phyloP scores from a whole-genome alignment of 495 filamentous ascomycete genomes.

The Lepraria neglecta region DNA sequence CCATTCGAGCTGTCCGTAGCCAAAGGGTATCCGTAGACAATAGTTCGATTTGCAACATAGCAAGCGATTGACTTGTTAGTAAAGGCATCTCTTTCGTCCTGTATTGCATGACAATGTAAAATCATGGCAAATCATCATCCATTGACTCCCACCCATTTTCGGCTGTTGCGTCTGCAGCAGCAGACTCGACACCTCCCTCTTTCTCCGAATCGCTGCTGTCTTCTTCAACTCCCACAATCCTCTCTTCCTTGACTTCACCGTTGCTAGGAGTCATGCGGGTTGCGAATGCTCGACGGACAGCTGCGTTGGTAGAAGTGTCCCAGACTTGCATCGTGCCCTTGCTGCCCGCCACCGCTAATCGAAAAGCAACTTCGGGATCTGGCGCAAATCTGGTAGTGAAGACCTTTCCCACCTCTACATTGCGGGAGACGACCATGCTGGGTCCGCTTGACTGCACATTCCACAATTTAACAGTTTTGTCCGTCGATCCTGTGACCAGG shows the following conservation, averaged over 20 bases:
- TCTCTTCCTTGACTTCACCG: constrained; percentile 62
- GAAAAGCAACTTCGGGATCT: constrained; percentile 81
- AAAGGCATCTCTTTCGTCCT: background rate
- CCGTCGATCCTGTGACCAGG: constrained; percentile 83
- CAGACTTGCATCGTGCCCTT: constrained; percentile 90
- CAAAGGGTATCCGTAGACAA: background rate
- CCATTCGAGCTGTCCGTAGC: background rate
- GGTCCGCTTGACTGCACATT: constrained; percentile 71
- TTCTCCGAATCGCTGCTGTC: constrained; percentile 59
- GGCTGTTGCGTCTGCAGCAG: constrained; percentile 39
- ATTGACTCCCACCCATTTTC: constrained; percentile 71
- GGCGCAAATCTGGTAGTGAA: constrained; percentile 88
- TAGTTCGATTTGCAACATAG: constrained; percentile 7
- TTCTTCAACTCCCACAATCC: constrained; percentile 61
- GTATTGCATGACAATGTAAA: background rate
- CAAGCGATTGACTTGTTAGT: background rate
- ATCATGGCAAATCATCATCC: constrained; percentile 63
- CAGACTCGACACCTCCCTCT: constrained; percentile 52
- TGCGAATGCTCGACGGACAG: constrained; percentile 82
- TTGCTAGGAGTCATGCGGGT: constrained; percentile 55
- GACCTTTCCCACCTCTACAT: constrained; percentile 88
- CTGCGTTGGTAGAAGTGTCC: constrained; percentile 92
- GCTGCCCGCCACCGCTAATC: constrained; percentile 88
- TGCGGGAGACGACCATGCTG: constrained; percentile 81
- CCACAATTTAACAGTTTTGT: constrained; percentile 96